phyloP scores from a whole-genome alignment of 1,284 basidiomycete species.

The Ustanciosporium gigantosporum region DNA sequence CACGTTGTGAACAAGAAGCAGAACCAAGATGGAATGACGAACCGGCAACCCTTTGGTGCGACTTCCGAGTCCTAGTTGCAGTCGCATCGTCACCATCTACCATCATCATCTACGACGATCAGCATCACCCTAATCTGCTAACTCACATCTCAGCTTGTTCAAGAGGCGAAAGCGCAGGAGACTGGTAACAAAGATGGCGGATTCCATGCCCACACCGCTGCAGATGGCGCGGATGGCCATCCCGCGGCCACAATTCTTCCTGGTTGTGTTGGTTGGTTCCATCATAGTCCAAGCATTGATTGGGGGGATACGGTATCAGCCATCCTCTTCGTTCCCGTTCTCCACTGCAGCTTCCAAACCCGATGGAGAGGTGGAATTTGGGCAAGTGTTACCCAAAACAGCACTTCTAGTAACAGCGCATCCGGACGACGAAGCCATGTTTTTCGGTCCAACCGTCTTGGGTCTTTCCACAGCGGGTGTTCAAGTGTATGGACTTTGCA shows the following conservation, averaged over 20 bases:
- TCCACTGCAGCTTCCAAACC: not conserved
- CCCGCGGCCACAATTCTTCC: constrained; percentile 28
- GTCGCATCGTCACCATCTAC: too few species aligned
- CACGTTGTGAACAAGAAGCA: too few species aligned
- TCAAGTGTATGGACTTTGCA: constrained; percentile 62
- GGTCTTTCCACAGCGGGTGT: constrained; percentile 65
- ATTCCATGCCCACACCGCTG: not conserved
- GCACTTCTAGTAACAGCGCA: constrained; percentile 77
- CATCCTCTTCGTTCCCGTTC: not conserved
- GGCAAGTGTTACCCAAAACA: constrained; percentile 10
- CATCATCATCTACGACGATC: too few species aligned
- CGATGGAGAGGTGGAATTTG: not conserved
- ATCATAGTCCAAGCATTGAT: constrained; percentile 28
- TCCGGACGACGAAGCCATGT: constrained; percentile 89
- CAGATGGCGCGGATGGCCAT: constrained; percentile 27
- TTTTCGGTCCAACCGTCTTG: constrained; percentile 79
- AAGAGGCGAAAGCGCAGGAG: too few species aligned
- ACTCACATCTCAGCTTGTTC: too few species aligned
- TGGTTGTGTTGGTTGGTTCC: constrained; percentile 16
- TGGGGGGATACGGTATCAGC: constrained; percentile 11
- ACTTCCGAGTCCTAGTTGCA: too few species aligned
- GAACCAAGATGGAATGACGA: too few species aligned
- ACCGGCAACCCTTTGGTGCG: too few species aligned
- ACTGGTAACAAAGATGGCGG: constrained; percentile 1
- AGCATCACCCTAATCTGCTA: too few species aligned